These are phyloP conservation scores for Penicillium subrubescens DNA, from an alignment of 495 filamentous ascomycete genomes.

Conservation along the genomic window DNA sequence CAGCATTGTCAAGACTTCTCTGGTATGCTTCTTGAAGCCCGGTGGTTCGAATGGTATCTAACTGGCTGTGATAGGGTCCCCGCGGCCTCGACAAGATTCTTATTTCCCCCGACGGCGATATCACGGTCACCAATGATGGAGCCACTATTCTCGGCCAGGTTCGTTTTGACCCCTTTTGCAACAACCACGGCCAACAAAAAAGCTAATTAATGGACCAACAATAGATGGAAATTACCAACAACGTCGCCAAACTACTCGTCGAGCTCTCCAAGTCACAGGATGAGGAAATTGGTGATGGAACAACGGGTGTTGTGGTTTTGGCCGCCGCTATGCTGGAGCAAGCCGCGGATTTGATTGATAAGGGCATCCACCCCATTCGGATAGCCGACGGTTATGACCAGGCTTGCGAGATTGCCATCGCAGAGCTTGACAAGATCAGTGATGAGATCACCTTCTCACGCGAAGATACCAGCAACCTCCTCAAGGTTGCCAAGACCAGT, in stretches of 20 bases:
- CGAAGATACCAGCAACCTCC: slow-evolving; percentile 76
- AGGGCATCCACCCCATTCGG: slow-evolving; percentile 97
- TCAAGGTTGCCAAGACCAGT: slow-evolving; percentile 94
- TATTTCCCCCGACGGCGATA: slow-evolving; percentile 98
- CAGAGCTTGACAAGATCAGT: slow-evolving; percentile 88
- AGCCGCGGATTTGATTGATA: slow-evolving; percentile 98
- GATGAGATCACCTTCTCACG: slow-evolving; percentile 84
- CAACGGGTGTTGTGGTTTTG: slow-evolving; percentile 95
- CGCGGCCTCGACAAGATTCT: slow-evolving; percentile 98
- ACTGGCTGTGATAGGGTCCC: slow-evolving; percentile 62
- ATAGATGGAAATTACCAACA: slow-evolving; percentile 97
- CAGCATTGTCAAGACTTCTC: slow-evolving; percentile 94
- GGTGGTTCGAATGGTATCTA: slow-evolving; percentile 16
- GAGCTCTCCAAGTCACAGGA: slow-evolving; percentile 99
- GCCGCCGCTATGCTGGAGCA: slow-evolving; percentile 94
- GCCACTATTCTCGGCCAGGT: slow-evolving; percentile 92
- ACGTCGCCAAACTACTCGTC: slow-evolving; percentile 94
- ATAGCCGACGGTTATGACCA: slow-evolving; percentile 98
- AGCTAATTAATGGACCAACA: slow-evolving; percentile 20
- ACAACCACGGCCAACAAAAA: background rate
- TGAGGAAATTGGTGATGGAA: slow-evolving; percentile 98
- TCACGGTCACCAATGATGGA: slow-evolving; percentile 98
- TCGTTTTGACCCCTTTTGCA: slow-evolving; percentile 26
- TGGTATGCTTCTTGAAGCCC: slow-evolving; percentile 48
- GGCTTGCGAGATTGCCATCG: slow-evolving; percentile 93